These are phyloP conservation scores for Danielia oregonensis DNA, from an alignment of 805 yeast species.

Conservation along the genomic window DNA sequence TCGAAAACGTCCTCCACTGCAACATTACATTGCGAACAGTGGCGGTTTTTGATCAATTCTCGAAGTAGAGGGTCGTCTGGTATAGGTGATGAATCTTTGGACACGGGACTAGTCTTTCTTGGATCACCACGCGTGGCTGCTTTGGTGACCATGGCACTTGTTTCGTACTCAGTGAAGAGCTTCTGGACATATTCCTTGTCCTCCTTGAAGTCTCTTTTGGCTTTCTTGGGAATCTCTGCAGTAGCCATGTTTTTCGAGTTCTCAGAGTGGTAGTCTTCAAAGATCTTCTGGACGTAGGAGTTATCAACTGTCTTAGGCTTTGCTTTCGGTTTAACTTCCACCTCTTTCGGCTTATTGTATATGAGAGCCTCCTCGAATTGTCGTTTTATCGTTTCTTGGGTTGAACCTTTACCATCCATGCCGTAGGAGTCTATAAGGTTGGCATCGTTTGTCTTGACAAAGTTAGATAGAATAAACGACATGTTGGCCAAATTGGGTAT, in stretches of 20 bases:
- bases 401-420: constrained; percentile 1
- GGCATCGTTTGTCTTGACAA: constrained; percentile 41
- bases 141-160: constrained; percentile 6
- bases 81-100: neutral
- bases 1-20: constrained; percentile 36
- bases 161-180: constrained; percentile 18
- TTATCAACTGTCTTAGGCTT: constrained; percentile 6
- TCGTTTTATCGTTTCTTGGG: constrained; percentile 8
- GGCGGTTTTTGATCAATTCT: constrained; percentile 15
- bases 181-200: constrained; percentile 28
- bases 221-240: constrained; percentile 1
- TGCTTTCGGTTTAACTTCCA: constrained; percentile 3
- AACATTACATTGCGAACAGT: constrained; percentile 26
- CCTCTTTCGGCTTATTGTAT: constrained; percentile 3
- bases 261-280: constrained; percentile 18
- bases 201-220: constrained; percentile 10
- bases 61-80: constrained; percentile 12
- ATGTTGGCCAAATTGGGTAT: constrained; percentile 46
- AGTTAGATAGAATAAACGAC: constrained; percentile 50
- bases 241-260: constrained; percentile 1
- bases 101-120: neutral
- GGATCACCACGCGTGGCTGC: constrained; percentile 1
- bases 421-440: constrained; percentile 32
- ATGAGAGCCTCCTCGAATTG: constrained; percentile 11
- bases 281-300: constrained; percentile 16